Evolutionary conservation across 2,329 filamentous ascomycete species (phyloP).

Genomic region (Lecanicillium sp.): DNA sequence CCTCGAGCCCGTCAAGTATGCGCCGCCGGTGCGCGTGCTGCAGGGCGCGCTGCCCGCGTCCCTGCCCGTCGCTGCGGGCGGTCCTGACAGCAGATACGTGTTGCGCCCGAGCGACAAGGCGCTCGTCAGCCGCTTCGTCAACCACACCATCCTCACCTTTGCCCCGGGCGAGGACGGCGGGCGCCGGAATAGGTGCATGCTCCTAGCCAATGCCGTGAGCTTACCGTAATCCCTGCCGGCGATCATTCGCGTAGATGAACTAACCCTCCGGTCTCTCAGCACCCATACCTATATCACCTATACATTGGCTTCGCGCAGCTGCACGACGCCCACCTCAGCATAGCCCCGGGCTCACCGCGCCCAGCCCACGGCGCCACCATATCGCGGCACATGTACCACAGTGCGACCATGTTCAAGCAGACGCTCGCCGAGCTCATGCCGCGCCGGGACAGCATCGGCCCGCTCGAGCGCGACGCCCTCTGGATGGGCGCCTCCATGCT

Average conservation of each 20-base stretch:
- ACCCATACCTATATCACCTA: slow-evolving; percentile 7
- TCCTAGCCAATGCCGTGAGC: slow-evolving; percentile 1
- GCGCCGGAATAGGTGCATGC: slow-evolving; percentile 1
- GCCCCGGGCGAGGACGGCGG: neutral
- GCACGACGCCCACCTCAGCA: neutral
- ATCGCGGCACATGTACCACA: slow-evolving; percentile 36
- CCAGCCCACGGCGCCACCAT: slow-evolving; percentile 19
- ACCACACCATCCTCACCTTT: slow-evolving; percentile 4
- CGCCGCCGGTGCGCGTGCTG: neutral
- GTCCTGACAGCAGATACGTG: neutral
- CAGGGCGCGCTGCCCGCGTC: neutral
- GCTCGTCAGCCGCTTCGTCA: slow-evolving; percentile 7
- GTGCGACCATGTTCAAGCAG: slow-evolving; percentile 35
- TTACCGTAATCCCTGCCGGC: neutral
- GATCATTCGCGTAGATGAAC: neutral
- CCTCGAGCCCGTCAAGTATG: neutral
- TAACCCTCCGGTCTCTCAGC: neutral
- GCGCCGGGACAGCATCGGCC: slow-evolving; percentile 18
- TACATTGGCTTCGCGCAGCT: slow-evolving; percentile 8
- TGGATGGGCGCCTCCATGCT: slow-evolving; percentile 40
- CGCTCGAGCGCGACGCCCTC: slow-evolving; percentile 34
- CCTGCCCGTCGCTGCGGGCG: neutral
- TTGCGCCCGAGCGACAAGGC: slow-evolving; percentile 2
- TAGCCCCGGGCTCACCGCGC: neutral
- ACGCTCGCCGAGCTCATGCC: slow-evolving; percentile 27